Evolutionary conservation across 768 basidiomycete genomes (phyloP).

Genomic region (Pleurotus giganteus): DNA sequence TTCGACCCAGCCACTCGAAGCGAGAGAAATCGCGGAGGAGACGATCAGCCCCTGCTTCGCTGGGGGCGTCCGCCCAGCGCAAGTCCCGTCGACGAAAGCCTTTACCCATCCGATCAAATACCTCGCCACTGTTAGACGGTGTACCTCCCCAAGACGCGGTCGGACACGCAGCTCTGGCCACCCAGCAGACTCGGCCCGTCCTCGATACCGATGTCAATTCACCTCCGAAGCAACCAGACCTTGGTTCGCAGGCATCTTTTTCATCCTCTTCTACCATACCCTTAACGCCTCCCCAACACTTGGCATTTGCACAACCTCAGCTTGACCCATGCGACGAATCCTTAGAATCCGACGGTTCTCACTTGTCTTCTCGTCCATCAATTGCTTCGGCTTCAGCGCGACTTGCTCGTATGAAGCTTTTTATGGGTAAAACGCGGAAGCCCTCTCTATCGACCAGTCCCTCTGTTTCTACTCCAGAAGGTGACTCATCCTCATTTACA

Average conservation of each 20-base stretch:
- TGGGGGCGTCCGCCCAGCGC: background rate
- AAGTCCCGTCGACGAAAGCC: background rate
- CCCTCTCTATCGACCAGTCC: background rate
- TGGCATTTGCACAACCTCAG: background rate
- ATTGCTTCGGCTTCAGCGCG: background rate
- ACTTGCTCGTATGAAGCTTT: slow-evolving; percentile 9
- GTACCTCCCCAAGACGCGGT: background rate
- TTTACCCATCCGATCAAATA: background rate
- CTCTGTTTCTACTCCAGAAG: background rate
- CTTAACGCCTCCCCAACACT: background rate
- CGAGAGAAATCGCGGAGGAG: background rate
- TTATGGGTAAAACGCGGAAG: slow-evolving; percentile 7
- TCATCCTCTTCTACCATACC: slow-evolving; percentile 1
- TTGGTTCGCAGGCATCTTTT: background rate
- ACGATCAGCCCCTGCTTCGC: slow-evolving; percentile 3
- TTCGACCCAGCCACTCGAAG: background rate
- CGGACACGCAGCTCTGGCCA: background rate
- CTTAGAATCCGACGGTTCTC: slow-evolving; percentile 6
- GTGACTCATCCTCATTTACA: background rate
- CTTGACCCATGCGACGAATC: slow-evolving; percentile 9
- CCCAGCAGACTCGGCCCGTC: background rate
- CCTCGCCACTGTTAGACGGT: background rate
- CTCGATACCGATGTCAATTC: background rate
- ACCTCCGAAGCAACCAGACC: background rate
- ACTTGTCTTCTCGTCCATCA: background rate